These are phyloP conservation scores for Raphanus sativus DNA, from an alignment of 345 rosid species.

Conservation along the genomic window DNA sequence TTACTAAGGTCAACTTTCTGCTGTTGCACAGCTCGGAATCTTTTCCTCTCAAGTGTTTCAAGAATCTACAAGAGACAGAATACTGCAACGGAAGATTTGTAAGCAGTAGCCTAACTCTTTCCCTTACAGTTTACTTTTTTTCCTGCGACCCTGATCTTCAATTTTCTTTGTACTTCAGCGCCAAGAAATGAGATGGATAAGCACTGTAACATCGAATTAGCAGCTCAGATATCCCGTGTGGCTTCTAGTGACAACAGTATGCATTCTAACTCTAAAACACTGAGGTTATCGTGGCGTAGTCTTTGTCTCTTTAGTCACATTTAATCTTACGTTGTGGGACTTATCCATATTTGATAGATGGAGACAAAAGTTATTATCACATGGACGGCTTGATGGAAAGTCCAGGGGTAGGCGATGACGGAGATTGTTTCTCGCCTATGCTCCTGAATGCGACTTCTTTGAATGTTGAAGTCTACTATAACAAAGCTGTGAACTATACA, in stretches of 20 bases:
- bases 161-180: conserved; percentile 52
- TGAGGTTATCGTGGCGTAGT: neutral
- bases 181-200: conserved; percentile 85
- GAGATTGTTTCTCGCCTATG: conserved; percentile 86
- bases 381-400: conserved; percentile 95
- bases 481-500: conserved; percentile 98
- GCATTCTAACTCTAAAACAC: conserved; percentile 14
- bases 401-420: conserved; percentile 82
- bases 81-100: conserved; percentile 86
- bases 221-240: conserved; percentile 72
- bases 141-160: conserved; percentile 3
- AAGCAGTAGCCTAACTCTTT: conserved; percentile 27
- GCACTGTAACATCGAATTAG: conserved; percentile 90
- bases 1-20: conserved; percentile 19
- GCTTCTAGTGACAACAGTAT: conserved; percentile 46
- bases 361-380: conserved; percentile 73
- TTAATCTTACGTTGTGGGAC: neutral
- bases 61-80: conserved; percentile 78
- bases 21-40: conserved; percentile 81
- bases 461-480: conserved; percentile 89
- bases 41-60: conserved; percentile 97
- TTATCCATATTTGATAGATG: conserved; percentile 50
- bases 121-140: neutral
- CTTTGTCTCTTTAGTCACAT: conserved; percentile 22
- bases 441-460: conserved; percentile 83